A percentile compares a stretch with the other conserved stretches of the same genome.
Conservation (phyloP, 495 filamentous ascomycete genomes). For the Durotheca rogersii region DNA sequence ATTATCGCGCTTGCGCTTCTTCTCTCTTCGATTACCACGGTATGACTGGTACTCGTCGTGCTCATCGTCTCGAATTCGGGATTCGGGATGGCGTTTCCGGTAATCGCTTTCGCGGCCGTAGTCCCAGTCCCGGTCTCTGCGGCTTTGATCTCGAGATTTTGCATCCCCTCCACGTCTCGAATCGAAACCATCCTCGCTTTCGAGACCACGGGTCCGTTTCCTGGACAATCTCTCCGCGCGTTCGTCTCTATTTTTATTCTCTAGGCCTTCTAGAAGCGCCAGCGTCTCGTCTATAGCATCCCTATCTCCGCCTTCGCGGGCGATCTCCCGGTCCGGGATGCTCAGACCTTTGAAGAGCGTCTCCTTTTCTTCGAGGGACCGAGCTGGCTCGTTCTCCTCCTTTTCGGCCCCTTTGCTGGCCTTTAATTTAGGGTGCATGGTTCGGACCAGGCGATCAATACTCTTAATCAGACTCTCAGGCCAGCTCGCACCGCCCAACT, state of each 20-base stretch:
- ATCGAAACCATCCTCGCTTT: conserved; percentile 54
- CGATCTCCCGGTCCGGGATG: conserved; percentile 75
- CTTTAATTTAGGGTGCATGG: conserved; percentile 89
- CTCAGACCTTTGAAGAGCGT: conserved; percentile 86
- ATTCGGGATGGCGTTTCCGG: no score
- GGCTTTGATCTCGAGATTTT: conserved; percentile 45
- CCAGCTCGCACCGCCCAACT: conserved; percentile 80
- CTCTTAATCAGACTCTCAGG: conserved; percentile 86
- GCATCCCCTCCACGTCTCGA: conserved; percentile 42
- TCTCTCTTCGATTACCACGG: conserved; percentile 44
- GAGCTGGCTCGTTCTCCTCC: conserved; percentile 43
- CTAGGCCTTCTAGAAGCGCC: conserved; percentile 82
- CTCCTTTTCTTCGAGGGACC: conserved; percentile 60
- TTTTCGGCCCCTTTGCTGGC: conserved; percentile 41
- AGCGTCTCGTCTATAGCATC: conserved; percentile 92
- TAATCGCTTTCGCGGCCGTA: conserved; percentile 30
- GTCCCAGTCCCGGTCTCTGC: conserved; percentile 46
- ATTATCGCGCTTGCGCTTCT: conserved; percentile 42
- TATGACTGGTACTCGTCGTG: conserved; percentile 65
- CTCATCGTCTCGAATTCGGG: conserved; percentile 63
- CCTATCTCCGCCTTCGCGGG: conserved; percentile 47
- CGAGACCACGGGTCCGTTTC: conserved; percentile 75
- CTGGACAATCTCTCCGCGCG: conserved; percentile 44
- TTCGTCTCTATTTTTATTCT: conserved; percentile 58
- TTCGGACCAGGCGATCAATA: conserved; percentile 81